Evolutionary conservation across 352 stramenopile species (phyloP).

Genomic region (Phytophthora niederhauseri): DNA sequence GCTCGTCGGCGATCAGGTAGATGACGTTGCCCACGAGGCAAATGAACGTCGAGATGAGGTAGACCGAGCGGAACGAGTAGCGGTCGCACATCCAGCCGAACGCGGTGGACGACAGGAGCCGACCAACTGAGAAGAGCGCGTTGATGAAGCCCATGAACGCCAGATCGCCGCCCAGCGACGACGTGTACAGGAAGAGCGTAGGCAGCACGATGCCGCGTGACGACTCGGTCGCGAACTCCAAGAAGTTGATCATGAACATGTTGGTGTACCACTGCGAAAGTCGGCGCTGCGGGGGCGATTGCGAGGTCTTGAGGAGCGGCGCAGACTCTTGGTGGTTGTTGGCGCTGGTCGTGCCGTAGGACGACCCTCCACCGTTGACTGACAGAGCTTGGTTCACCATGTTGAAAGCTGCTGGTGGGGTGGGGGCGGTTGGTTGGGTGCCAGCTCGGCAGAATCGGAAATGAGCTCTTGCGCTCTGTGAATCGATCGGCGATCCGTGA

Average conservation of each 20-base stretch:
- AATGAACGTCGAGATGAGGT: constrained; percentile 73
- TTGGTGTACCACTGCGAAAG: constrained; percentile 64
- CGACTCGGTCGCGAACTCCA: constrained; percentile 79
- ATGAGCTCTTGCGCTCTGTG: constrained; percentile 18
- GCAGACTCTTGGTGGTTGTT: constrained; percentile 13
- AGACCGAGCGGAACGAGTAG: constrained; percentile 81
- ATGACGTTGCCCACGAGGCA: constrained; percentile 74
- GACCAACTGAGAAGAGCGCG: constrained; percentile 72
- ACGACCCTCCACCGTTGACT: constrained; percentile 11
- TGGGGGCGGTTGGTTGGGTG: background rate
- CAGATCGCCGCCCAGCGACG: constrained; percentile 69
- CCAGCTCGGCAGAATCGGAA: constrained; percentile 20
- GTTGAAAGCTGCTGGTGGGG: background rate
- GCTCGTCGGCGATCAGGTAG: constrained; percentile 68
- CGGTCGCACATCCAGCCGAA: constrained; percentile 86
- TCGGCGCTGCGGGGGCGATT: constrained; percentile 40
- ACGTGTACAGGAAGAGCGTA: constrained; percentile 83
- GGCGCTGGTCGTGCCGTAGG: constrained; percentile 13
- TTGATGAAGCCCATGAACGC: constrained; percentile 80
- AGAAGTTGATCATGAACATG: constrained; percentile 83
- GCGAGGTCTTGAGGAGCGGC: constrained; percentile 36
- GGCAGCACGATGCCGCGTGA: constrained; percentile 73
- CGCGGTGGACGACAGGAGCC: constrained; percentile 71
- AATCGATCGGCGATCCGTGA: constrained; percentile 3
- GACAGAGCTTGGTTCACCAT: constrained; percentile 32